phyloP scores from a whole-genome alignment of 2,329 filamentous ascomycete species.

The Alternaria atra region DNA sequence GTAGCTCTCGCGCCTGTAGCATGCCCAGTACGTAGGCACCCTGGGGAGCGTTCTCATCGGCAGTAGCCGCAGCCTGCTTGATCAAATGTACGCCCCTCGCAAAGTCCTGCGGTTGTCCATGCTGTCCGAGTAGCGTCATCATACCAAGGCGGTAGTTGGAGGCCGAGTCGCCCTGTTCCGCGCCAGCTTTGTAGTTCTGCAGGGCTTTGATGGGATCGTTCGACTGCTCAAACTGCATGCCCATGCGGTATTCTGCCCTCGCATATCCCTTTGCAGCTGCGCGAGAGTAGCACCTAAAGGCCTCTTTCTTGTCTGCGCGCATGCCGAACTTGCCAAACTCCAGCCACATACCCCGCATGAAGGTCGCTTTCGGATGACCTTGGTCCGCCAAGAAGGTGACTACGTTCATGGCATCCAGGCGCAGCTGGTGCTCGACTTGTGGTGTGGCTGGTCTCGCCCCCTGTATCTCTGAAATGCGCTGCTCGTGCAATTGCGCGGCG shows the following conservation, averaged over 20 bases:
- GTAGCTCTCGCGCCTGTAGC: conserved; percentile 87
- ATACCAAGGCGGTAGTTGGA: conserved; percentile 89
- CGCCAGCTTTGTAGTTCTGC: conserved; percentile 85
- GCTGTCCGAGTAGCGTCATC: conserved; percentile 96
- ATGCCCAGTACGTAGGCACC: conserved; percentile 96
- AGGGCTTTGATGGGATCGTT: conserved; percentile 92
- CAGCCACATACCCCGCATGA: conserved; percentile 94
- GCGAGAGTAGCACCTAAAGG: conserved; percentile 83
- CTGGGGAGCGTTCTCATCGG: conserved; percentile 96
- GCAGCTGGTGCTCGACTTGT: conserved; percentile 85
- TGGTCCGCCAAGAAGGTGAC: conserved; percentile 90
- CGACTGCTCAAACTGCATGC: conserved; percentile 96
- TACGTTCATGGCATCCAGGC: conserved; percentile 89
- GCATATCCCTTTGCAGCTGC: conserved; percentile 88
- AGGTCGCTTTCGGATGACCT: conserved; percentile 90
- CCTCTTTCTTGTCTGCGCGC: conserved; percentile 91
- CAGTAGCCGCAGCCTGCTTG: conserved; percentile 79
- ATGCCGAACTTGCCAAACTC: conserved; percentile 97
- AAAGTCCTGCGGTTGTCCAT: conserved; percentile 86
- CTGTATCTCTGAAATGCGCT: conserved; percentile 68
- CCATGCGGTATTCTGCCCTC: conserved; percentile 93
- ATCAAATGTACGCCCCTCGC: conserved; percentile 82
- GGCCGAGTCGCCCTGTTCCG: conserved; percentile 83
- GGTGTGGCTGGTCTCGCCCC: conserved; percentile 78
- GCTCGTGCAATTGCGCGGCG: conserved; percentile 78